A percentile compares a stretch with the other conserved stretches of the same genome.
Conservation (phyloP, 2,329 filamentous ascomycete species). For the Uncinocarpus reesii region DNA sequence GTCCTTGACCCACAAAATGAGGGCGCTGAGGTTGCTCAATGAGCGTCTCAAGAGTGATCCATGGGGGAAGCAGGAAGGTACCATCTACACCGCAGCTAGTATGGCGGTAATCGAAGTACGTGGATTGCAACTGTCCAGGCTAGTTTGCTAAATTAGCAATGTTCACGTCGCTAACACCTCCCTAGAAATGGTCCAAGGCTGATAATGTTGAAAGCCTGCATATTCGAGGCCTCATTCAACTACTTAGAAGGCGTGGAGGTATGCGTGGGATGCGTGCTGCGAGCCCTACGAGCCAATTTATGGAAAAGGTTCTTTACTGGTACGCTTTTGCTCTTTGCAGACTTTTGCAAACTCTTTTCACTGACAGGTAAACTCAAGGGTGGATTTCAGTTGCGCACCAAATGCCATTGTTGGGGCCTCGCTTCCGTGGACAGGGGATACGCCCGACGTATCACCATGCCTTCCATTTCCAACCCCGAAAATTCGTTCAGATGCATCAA, state of each 20-base stretch:
- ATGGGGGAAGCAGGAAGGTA: constrained; percentile 22
- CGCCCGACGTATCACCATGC: constrained; percentile 21
- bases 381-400: constrained; percentile 26
- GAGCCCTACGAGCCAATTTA: constrained; percentile 22
- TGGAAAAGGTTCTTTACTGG: constrained; percentile 29
- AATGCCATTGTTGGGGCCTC: constrained; percentile 24
- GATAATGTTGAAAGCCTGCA: constrained; percentile 25
- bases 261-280: constrained; percentile 24
- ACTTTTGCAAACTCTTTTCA: not conserved
- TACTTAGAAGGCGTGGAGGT: constrained; percentile 25
- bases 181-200: constrained; percentile 29
- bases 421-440: constrained; percentile 24
- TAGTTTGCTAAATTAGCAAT: not conserved
- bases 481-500: constrained; percentile 16
- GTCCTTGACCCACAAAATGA: constrained; percentile 28
- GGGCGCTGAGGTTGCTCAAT: constrained; percentile 25
- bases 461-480: constrained; percentile 22
- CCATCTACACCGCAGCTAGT: constrained; percentile 26
- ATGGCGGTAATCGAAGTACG: constrained; percentile 29
- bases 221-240: constrained; percentile 23
- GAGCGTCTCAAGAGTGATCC: constrained; percentile 23
- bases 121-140: not conserved
- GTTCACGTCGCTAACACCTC: constrained; percentile 3
- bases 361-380: constrained; percentile 19
- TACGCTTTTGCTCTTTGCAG: constrained; percentile 13